A percentile compares a stretch with the other conserved stretches of the same genome.
phyloP scores from a whole-genome alignment of 768 basidiomycete genomes.

The Strobilomyces echinocephalus region DNA sequence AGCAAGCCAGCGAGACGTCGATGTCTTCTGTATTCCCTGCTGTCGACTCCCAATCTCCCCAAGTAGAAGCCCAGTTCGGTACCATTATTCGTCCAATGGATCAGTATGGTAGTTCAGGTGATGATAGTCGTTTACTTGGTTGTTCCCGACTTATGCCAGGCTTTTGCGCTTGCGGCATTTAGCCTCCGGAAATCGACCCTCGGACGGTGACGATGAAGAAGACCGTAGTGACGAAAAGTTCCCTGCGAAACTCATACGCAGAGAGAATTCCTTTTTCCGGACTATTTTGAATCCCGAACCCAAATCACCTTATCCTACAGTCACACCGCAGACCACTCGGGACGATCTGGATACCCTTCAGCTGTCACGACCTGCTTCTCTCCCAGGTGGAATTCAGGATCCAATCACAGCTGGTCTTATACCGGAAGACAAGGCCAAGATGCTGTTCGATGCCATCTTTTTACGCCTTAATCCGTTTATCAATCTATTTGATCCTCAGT shows the following conservation, averaged over 20 bases:
- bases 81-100: constrained; percentile 28
- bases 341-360: constrained; percentile 36
- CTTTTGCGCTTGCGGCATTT: constrained; percentile 7
- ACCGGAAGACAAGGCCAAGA: constrained; percentile 62
- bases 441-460: constrained; percentile 75
- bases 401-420: constrained; percentile 71
- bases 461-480: constrained; percentile 85
- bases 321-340: constrained; percentile 27
- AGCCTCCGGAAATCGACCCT: constrained; percentile 24
- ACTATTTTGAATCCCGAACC: constrained; percentile 75
- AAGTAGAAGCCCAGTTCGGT: constrained; percentile 27
- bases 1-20: constrained; percentile 41
- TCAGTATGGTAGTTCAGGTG: constrained; percentile 29
- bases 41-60: constrained; percentile 28
- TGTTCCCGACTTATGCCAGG: constrained; percentile 2
- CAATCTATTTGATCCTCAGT: constrained; percentile 81
- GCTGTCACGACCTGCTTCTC: constrained; percentile 31
- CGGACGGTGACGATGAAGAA: constrained; percentile 57
- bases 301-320: constrained; percentile 36
- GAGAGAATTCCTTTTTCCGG: constrained; percentile 78
- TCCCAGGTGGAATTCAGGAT: constrained; percentile 46
- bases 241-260: constrained; percentile 69
- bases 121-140: not conserved
- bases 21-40: constrained; percentile 32
- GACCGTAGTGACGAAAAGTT: constrained; percentile 65